phyloP scores from a whole-genome alignment of 2,329 filamentous ascomycete genomes.

The Xylariaceae sp. region DNA sequence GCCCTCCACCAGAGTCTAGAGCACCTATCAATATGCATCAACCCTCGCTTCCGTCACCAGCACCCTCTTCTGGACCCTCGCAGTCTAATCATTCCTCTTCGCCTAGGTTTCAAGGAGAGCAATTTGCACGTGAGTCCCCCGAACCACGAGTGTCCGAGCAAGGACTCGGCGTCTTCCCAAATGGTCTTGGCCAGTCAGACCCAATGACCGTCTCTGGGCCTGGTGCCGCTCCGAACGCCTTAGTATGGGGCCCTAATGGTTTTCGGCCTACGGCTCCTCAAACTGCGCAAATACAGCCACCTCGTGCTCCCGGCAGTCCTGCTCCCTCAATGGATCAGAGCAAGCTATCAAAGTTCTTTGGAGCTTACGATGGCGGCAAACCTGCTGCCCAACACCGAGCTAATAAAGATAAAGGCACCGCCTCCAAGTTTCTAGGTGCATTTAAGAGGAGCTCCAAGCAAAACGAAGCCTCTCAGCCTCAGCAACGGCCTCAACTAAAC shows the following conservation, averaged over 20 bases:
- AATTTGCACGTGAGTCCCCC: constrained; percentile 16
- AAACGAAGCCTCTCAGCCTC: constrained; percentile 20
- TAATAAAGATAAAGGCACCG: constrained; percentile 39
- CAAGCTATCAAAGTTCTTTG: constrained; percentile 39
- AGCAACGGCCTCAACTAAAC: constrained; percentile 28
- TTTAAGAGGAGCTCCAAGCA: constrained; percentile 39
- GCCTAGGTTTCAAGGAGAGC: constrained; percentile 19
- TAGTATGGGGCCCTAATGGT: constrained; percentile 29
- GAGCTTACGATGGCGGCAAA: constrained; percentile 30
- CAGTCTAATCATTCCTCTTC: constrained; percentile 31
- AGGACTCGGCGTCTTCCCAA: constrained; percentile 22
- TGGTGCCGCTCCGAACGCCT: constrained; percentile 15
- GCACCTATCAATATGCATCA: constrained; percentile 33
- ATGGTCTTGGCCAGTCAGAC: constrained; percentile 16
- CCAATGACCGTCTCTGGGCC: constrained; percentile 11
- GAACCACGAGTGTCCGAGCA: constrained; percentile 25
- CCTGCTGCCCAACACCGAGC: constrained; percentile 25
- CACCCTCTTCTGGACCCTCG: constrained; percentile 31
- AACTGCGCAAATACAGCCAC: constrained; percentile 13
- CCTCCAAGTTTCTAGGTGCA: constrained; percentile 38
- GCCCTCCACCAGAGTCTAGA: constrained; percentile 25
- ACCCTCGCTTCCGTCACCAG: constrained; percentile 37
- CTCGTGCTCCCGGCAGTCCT: constrained; percentile 30
- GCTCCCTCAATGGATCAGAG: constrained; percentile 30
- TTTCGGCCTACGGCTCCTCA: constrained; percentile 18